Conservation (phyloP, 2,329 filamentous ascomycete species). For the Lasiodiplodia sp. region DNA sequence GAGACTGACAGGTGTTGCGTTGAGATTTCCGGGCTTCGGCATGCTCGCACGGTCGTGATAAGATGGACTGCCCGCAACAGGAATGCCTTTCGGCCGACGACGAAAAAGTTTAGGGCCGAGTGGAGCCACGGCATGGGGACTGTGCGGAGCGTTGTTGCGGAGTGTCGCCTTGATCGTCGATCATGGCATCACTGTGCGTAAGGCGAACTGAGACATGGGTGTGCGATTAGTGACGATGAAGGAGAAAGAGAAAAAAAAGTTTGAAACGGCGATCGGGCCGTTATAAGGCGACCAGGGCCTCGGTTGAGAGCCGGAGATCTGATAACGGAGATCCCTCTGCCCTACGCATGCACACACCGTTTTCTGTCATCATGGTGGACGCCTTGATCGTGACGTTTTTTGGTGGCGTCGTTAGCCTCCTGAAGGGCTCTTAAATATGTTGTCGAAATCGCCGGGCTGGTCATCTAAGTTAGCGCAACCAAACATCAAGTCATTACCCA, state of each 20-base stretch:
- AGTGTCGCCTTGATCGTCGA: not conserved
- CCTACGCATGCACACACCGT: not conserved
- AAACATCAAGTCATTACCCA: not conserved
- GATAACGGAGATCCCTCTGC: constrained; percentile 18
- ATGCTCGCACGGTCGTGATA: not conserved
- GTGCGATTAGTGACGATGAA: not conserved
- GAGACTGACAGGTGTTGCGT: not conserved
- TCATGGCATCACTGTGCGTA: constrained; percentile 13
- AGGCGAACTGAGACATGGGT: not conserved
- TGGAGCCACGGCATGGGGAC: not conserved
- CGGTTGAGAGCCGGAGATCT: constrained; percentile 14
- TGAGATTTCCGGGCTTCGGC: not conserved
- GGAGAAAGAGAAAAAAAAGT: not conserved
- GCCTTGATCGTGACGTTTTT: not conserved
- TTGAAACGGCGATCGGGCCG: constrained; percentile 3
- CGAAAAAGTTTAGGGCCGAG: not conserved
- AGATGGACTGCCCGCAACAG: constrained; percentile 3
- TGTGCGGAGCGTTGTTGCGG: constrained; percentile 7
- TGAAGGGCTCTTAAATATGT: constrained; percentile 5
- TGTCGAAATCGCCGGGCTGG: not conserved
- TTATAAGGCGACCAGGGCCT: not conserved
- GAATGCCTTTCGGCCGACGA: not conserved
- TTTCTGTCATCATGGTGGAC: not conserved
- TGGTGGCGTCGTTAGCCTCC: constrained; percentile 1
- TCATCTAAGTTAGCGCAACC: not conserved